Evolutionary conservation across 2,329 filamentous ascomycete species (phyloP).

Genomic region (Cladosporium sp.): DNA sequence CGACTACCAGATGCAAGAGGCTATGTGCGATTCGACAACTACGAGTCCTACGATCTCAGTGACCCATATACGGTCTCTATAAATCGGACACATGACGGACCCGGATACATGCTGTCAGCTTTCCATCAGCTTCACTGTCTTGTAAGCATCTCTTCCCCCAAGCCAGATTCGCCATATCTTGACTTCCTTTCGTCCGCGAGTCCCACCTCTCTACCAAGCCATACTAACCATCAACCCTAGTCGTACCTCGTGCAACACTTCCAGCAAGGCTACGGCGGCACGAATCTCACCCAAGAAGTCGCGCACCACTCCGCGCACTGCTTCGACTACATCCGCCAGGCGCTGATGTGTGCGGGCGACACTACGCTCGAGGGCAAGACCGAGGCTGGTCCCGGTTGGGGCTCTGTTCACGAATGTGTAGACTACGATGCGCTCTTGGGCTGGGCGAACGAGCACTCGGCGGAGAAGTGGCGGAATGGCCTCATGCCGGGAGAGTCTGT

Average conservation of each 20-base stretch:
- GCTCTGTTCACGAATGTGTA: slow-evolving; percentile 15
- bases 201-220: background rate
- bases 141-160: slow-evolving; percentile 7
- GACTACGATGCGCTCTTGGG: slow-evolving; percentile 15
- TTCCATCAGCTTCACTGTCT: slow-evolving; percentile 36
- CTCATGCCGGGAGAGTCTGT: slow-evolving; percentile 13
- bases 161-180: background rate
- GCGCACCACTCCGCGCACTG: slow-evolving; percentile 33
- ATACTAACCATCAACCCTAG: background rate
- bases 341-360: slow-evolving; percentile 34
- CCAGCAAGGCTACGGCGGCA: slow-evolving; percentile 23
- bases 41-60: slow-evolving; percentile 14
- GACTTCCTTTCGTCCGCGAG: background rate
- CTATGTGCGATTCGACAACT: slow-evolving; percentile 13
- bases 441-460: slow-evolving; percentile 18
- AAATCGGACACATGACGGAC: slow-evolving; percentile 13
- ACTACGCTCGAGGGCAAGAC: slow-evolving; percentile 30
- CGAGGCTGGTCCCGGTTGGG: slow-evolving; percentile 16
- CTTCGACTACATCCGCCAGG: slow-evolving; percentile 36
- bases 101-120: slow-evolving; percentile 27
- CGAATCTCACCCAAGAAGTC: slow-evolving; percentile 23
- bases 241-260: slow-evolving; percentile 19
- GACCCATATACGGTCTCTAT: slow-evolving; percentile 16
- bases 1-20: slow-evolving; percentile 12
- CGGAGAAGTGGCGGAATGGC: slow-evolving; percentile 17